Evolutionary conservation across 2,329 filamentous ascomycete species (phyloP).

Genomic region (Tolypocladium ophioglossoides): DNA sequence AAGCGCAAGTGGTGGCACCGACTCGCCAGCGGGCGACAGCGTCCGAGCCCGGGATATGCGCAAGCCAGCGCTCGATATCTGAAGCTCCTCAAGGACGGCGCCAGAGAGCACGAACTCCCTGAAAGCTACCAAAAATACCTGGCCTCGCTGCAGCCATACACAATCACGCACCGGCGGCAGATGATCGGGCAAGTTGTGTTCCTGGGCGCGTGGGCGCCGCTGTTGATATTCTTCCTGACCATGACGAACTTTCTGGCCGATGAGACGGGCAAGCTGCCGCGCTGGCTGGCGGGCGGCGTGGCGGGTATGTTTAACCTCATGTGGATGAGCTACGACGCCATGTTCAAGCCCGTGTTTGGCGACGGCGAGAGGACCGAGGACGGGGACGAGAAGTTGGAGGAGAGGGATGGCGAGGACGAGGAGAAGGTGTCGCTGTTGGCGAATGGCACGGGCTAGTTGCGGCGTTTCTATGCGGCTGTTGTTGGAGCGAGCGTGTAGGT

Average conservation of each 20-base stretch:
- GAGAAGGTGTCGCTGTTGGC: constrained; percentile 11
- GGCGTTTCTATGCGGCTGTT: not conserved
- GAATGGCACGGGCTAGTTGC: not conserved
- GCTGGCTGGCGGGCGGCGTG: constrained; percentile 49
- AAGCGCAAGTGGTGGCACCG: constrained; percentile 34
- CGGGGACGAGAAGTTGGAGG: constrained; percentile 5
- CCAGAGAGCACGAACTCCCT: constrained; percentile 69
- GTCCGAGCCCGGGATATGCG: constrained; percentile 61
- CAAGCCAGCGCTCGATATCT: constrained; percentile 80
- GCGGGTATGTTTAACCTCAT: constrained; percentile 39
- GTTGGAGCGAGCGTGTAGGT: not conserved
- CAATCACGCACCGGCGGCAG: constrained; percentile 56
- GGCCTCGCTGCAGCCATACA: constrained; percentile 57
- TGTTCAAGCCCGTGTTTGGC: constrained; percentile 57
- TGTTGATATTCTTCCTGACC: constrained; percentile 43
- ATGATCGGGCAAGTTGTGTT: constrained; percentile 54
- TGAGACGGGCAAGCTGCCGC: constrained; percentile 55
- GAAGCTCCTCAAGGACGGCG: constrained; percentile 68
- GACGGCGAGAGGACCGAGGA: constrained; percentile 64
- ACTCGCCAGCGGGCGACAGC: constrained; percentile 33
- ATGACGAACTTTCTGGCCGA: constrained; percentile 42
- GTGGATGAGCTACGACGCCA: constrained; percentile 35
- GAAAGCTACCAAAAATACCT: constrained; percentile 69
- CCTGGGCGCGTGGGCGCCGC: constrained; percentile 40
- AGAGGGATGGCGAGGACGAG: constrained; percentile 10